phyloP scores from a whole-genome alignment of 768 basidiomycete genomes.

The Agrocybe praecox region DNA sequence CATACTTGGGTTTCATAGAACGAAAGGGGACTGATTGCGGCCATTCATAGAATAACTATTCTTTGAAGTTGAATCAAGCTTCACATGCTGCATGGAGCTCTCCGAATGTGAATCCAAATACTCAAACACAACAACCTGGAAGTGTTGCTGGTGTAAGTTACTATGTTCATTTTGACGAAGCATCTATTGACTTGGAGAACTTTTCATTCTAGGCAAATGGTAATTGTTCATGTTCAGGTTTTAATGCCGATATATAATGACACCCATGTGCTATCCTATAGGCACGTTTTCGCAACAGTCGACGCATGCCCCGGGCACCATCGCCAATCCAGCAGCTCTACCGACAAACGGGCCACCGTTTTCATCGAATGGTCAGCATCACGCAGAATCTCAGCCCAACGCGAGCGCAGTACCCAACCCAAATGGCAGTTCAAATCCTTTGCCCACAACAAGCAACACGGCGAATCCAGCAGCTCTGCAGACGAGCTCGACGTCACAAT shows the following conservation, averaged over 20 bases:
- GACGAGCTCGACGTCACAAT: conserved; percentile 33
- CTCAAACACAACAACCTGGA: conserved; percentile 33
- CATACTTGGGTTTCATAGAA: conserved; percentile 7
- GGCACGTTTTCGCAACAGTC: conserved; percentile 25
- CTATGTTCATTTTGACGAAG: conserved; percentile 8
- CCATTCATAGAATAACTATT: conserved; percentile 52
- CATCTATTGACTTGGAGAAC: conserved; percentile 4
- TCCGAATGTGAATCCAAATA: conserved; percentile 48
- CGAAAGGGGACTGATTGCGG: conserved; percentile 15
- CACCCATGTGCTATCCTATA: conserved; percentile 9
- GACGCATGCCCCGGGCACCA: conserved; percentile 27
- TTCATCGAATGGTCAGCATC: conserved; percentile 36
- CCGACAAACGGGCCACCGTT: conserved; percentile 31
- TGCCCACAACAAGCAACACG: conserved; percentile 35
- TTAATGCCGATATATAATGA: conserved; percentile 9
- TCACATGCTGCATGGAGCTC: conserved; percentile 69
- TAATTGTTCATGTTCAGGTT: conserved; percentile 12
- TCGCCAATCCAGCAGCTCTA: conserved; percentile 26
- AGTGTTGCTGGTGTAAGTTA: conserved; percentile 25
- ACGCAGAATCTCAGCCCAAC: conserved; percentile 32
- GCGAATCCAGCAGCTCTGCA: conserved; percentile 34
- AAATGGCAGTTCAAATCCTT: conserved; percentile 37
- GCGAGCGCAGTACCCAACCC: conserved; percentile 28
- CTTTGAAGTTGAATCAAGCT: conserved; percentile 65
- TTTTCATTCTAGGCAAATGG: conserved; percentile 26